These are phyloP conservation scores for Persicaria maculosa DNA, from an alignment of 148 eudicot genomes.

Conservation along the genomic window DNA sequence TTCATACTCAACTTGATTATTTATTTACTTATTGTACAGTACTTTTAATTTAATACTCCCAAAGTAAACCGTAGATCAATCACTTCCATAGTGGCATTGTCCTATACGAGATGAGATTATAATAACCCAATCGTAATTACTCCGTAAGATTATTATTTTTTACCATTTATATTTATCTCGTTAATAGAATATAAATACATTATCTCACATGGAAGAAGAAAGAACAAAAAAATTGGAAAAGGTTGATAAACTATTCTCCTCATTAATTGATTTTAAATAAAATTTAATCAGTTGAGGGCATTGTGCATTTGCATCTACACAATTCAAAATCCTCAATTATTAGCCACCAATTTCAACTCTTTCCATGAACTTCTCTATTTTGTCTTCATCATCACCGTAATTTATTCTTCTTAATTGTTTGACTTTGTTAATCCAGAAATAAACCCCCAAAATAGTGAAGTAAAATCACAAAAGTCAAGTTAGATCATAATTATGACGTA, in stretches of 20 bases:
- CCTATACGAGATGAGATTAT: background rate
- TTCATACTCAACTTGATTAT: background rate
- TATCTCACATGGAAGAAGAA: too few relatives aligned
- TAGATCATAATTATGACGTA: too few relatives aligned
- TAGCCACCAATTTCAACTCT: background rate
- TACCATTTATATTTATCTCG: background rate
- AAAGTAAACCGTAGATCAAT: background rate
- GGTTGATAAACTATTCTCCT: too few relatives aligned
- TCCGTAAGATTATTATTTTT: too few relatives aligned
- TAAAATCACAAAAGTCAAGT: too few relatives aligned
- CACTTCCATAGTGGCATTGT: background rate
- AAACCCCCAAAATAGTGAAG: background rate
- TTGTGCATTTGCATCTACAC: too few relatives aligned
- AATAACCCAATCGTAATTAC: constrained; percentile 4
- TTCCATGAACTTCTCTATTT: constrained; percentile 6
- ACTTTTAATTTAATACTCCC: background rate
- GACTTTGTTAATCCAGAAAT: background rate
- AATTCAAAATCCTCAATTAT: too few relatives aligned
- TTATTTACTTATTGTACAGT: too few relatives aligned
- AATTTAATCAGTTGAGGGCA: too few relatives aligned
- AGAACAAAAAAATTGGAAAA: too few relatives aligned
- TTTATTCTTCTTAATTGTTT: background rate
- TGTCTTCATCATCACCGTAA: background rate
- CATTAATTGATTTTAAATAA: too few relatives aligned
- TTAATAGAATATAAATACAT: background rate